phyloP scores from a whole-genome alignment of 768 basidiomycete species.

The Suillus subalutaceus region DNA sequence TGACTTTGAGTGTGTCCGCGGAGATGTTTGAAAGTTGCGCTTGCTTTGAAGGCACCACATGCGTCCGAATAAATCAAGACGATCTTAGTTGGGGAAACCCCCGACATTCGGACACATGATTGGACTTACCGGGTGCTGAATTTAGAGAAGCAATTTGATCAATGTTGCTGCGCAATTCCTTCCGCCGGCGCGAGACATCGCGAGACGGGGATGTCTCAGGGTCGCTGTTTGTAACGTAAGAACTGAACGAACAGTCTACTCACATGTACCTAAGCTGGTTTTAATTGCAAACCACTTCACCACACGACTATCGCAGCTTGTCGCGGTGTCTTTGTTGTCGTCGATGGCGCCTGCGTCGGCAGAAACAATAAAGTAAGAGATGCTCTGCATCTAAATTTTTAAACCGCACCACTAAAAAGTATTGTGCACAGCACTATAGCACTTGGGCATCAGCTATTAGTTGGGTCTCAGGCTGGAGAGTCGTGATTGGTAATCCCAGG shows the following conservation, averaged over 20 bases:
- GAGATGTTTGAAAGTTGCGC: neutral
- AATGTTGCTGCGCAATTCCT: neutral
- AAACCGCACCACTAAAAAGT: too few relatives aligned
- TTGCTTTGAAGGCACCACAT: too few relatives aligned
- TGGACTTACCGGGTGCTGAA: neutral
- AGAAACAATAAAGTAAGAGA: too few relatives aligned
- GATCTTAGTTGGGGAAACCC: neutral
- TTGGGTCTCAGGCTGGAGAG: too few relatives aligned
- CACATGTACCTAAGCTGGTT: neutral
- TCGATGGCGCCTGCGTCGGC: neutral
- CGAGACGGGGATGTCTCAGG: neutral
- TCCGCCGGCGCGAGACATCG: neutral
- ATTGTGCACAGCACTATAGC: too few relatives aligned
- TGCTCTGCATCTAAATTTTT: too few relatives aligned
- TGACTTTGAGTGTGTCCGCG: neutral
- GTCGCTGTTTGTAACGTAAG: neutral
- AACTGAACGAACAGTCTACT: neutral
- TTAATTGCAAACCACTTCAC: too few relatives aligned
- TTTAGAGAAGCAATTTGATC: neutral
- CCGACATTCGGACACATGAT: neutral
- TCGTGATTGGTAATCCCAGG: too few relatives aligned
- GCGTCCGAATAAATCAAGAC: neutral
- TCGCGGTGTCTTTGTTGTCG: constrained; percentile 15
- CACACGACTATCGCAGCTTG: too few relatives aligned
- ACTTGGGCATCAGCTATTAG: too few relatives aligned